Evolutionary conservation across 768 basidiomycete genomes (phyloP), one percentile per base, ranked within the genome.

Genomic region (Agaricus sinodeliciosus): DNA sequence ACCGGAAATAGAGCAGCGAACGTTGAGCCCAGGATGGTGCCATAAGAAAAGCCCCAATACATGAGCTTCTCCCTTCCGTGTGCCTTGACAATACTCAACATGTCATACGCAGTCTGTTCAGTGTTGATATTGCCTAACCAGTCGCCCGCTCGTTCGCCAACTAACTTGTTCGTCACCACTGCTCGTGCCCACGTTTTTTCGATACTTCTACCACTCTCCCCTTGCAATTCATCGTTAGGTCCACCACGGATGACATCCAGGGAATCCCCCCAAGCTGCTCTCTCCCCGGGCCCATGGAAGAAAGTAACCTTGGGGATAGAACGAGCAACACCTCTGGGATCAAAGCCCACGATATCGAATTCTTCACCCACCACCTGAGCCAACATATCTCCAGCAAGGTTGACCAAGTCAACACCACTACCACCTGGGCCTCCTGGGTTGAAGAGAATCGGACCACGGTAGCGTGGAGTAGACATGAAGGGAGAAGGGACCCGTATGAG

Each of bases 341-440:
- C 77, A 55, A 77, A 77, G 2, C 73, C 67, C 9, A 79, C 65
- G 3, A 77, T 56, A 48, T 79, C 75, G 55, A 73, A 79, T 41
- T 69, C 62, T 16, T 71, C 68, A 3, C 77, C 76, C 6, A 78
- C 42, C 12, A 73, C 57, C 1, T 49, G 31, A 8, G 63, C 59
- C 9, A 77, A 47, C 1, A 48, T 28, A 9, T 59, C 52, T 1
- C 68, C 75, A 0, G 36, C 2, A 3, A 13, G n/a, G 4, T 58
- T 25, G 19, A 71, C 55, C 0, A 68, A 19, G 3, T 62, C 59
- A 5, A 76, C 68, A 3, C 77, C 75, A 52, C 72, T 72, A 2
- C 69, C 72, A 7, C 76, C 77, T 1, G 76, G 77, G 0, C 77
- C 76, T n/a, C 76, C 74, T 1, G 75, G 76, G 48, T 77, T 77